Conservation (phyloP, 768 basidiomycete species). For the Rubroboletus pulcherrimus region DNA sequence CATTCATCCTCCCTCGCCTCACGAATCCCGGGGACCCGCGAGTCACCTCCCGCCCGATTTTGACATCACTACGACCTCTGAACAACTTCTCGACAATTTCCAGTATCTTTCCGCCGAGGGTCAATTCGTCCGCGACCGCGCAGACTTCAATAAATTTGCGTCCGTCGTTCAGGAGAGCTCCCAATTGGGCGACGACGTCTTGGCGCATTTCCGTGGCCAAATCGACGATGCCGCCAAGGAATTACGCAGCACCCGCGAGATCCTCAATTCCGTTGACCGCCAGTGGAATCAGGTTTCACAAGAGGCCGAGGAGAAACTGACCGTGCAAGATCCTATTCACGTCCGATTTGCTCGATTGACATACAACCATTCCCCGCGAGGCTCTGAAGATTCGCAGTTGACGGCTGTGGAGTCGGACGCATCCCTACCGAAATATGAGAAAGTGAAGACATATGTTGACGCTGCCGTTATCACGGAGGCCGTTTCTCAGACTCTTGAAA, state of each 20-base stretch:
- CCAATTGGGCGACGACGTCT: constrained; percentile 42
- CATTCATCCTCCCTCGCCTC: constrained; percentile 12
- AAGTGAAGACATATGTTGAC: constrained; percentile 17
- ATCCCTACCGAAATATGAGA: constrained; percentile 11
- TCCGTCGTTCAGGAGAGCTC: constrained; percentile 46
- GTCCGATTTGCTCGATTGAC: constrained; percentile 11
- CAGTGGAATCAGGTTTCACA: constrained; percentile 43
- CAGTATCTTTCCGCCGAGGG: constrained; percentile 45
- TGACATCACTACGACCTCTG: constrained; percentile 42
- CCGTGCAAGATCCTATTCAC: background rate
- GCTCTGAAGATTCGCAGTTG: constrained; percentile 63
- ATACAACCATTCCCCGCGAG: constrained; percentile 44
- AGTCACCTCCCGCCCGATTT: constrained; percentile 38
- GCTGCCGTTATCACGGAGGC: constrained; percentile 19
- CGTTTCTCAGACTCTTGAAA: constrained; percentile 15
- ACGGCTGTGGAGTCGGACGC: constrained; percentile 42
- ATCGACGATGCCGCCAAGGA: constrained; percentile 50
- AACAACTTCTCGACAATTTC: constrained; percentile 53
- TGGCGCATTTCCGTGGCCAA: constrained; percentile 50
- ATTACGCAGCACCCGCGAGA: constrained; percentile 44
- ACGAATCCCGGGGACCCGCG: constrained; percentile 32
- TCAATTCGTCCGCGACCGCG: constrained; percentile 35
- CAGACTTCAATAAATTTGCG: constrained; percentile 42
- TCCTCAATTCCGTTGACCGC: constrained; percentile 41
- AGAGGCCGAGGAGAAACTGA: constrained; percentile 44